A percentile compares a stretch with the other conserved stretches of the same genome.
phyloP scores from a whole-genome alignment of 106 monocot genomes.

The Agapanthus africanus region DNA sequence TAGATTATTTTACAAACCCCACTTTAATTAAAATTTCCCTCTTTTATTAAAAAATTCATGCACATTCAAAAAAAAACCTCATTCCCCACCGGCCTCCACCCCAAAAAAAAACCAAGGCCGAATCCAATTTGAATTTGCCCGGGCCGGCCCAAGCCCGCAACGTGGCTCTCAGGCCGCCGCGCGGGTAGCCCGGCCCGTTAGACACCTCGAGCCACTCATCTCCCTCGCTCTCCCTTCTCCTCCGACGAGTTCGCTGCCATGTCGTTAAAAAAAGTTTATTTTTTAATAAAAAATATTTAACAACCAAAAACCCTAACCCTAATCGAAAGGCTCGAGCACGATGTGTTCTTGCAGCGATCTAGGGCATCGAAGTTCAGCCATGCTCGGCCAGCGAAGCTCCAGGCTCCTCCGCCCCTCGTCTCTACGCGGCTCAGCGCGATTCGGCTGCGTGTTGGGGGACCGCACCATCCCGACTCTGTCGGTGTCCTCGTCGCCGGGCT shows the following conservation, averaged over 20 bases:
- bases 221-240: background rate
- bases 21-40: no score
- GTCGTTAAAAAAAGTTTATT: background rate
- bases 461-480: slow-evolving; percentile 17
- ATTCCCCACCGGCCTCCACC: no score
- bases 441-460: slow-evolving; percentile 22
- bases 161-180: no score
- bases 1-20: no score
- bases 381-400: slow-evolving; percentile 32
- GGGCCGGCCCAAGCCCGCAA: no score
- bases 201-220: no score
- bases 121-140: no score
- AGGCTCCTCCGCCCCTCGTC: slow-evolving; percentile 21
- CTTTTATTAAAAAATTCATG: no score
- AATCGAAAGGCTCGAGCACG: background rate
- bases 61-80: no score
- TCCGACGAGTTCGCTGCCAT: background rate
- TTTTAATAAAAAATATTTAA: background rate
- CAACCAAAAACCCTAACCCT: slow-evolving; percentile 11
- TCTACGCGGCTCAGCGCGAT: slow-evolving; percentile 14
- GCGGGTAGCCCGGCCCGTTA: no score
- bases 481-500: slow-evolving; percentile 28
- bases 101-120: no score
- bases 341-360: slow-evolving; percentile 23
- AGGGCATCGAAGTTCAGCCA: slow-evolving; percentile 15